Base-by-base conservation (phyloP, 2,329 filamentous ascomycete species). In the Nigrospora sphaerica region DNA sequence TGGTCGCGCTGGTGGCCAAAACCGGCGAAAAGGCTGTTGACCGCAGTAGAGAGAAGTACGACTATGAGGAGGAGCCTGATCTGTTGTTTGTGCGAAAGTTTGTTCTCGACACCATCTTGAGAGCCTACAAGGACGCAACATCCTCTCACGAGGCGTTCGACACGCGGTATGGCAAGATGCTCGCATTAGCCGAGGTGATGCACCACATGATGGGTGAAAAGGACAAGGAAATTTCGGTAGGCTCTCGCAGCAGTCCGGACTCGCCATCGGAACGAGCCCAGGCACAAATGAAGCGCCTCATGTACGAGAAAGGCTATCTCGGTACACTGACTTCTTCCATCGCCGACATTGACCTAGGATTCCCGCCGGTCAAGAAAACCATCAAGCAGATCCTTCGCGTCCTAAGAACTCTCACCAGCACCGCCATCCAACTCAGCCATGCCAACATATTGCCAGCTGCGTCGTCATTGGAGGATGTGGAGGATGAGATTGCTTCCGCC, bases 261-360 rank as follows among this genome's bases (percentile, higher is more conserved):
- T 63, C 64, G 10, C 53, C 62, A 4, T 59, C 70, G 39, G 61
- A 64, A 19, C 71, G 74, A 38, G 91, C 90, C 9, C 86, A 91
- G 52, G 83, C 86, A 57, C 90, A 95, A 60, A 78, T 98, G 55
- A 85, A 88, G 32, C 88, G 90, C 54, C 82, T 96, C 49, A 98
- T 98, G 93, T 97, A 95, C 58, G 93, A 98, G 68, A 98, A 97
- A 70, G 90, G 95, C 46, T 95, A 93, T 62, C 84, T 97, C 50
- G 80, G 87, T 19, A 86, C 92, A 41, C 70, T 98, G 49, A 97
- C 93, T 2, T 81, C 84, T 12, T 95, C 95, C 1, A 91, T 98
- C 56, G 89, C 93, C 16, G 95, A 98, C 58, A 86, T 98, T 49
- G 93, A 96, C 62, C 79, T 98, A 50, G 95, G 95, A 55, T 96